phyloP scores from a whole-genome alignment of 2,329 filamentous ascomycete species.

The Trichocomaceae sp. region DNA sequence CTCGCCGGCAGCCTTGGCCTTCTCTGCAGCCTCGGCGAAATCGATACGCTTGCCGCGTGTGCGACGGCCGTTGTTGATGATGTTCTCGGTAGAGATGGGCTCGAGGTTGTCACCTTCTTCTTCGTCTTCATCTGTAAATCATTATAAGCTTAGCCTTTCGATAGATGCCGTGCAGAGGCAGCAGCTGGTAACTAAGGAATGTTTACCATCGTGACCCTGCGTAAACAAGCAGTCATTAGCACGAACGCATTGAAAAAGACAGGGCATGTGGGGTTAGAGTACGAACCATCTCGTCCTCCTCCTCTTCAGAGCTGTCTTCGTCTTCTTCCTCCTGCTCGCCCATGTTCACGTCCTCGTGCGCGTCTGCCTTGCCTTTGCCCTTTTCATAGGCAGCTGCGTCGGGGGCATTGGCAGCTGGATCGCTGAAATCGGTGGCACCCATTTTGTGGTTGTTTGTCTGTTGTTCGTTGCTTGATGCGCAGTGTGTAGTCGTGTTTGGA shows the following conservation, averaged over 20 bases:
- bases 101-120: conserved; percentile 73
- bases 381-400: conserved; percentile 53
- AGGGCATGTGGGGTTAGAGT: neutral
- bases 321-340: conserved; percentile 41
- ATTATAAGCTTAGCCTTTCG: conserved; percentile 15
- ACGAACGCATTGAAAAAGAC: neutral
- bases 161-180: conserved; percentile 14
- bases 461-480: neutral
- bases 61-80: conserved; percentile 69
- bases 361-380: conserved; percentile 79
- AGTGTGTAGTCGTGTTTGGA: no score
- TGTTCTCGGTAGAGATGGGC: conserved; percentile 86
- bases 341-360: conserved; percentile 15
- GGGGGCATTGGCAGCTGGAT: conserved; percentile 36
- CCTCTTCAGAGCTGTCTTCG: conserved; percentile 59
- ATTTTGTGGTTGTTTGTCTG: conserved; percentile 19
- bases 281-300: conserved; percentile 35
- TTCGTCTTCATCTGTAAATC: conserved; percentile 50
- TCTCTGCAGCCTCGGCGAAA: conserved; percentile 81
- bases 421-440: conserved; percentile 28
- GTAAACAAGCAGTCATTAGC: neutral
- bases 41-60: conserved; percentile 90
- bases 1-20: conserved; percentile 72
- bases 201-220: conserved; percentile 7
- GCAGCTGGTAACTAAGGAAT: neutral